A percentile compares a stretch with the other conserved stretches of the same genome.
phyloP scores from a whole-genome alignment of 2,329 filamentous ascomycete genomes.

The Mycosphaerella sp. region DNA sequence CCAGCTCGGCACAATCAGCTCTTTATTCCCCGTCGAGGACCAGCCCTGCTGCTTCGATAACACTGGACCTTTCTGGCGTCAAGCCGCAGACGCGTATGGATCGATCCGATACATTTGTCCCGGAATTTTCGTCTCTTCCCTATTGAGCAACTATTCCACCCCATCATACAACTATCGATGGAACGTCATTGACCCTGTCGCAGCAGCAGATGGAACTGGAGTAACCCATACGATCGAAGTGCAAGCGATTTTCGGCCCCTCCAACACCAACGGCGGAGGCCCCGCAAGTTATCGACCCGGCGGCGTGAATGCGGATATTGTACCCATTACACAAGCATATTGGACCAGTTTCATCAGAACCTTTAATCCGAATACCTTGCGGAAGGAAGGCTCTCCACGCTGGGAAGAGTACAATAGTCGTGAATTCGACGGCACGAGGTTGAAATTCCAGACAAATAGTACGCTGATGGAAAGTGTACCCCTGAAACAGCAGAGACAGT shows the following conservation, averaged over 20 bases:
- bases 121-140: constrained; percentile 49
- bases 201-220: constrained; percentile 47
- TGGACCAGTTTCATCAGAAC: constrained; percentile 67
- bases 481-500: constrained; percentile 38
- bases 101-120: constrained; percentile 63
- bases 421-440: constrained; percentile 22
- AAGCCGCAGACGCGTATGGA: constrained; percentile 54
- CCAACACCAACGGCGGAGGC: constrained; percentile 45
- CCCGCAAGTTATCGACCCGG: constrained; percentile 52
- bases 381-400: constrained; percentile 42
- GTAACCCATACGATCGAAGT: constrained; percentile 63
- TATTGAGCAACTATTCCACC: constrained; percentile 37
- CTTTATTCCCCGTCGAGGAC: constrained; percentile 50
- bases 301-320: constrained; percentile 51
- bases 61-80: constrained; percentile 53
- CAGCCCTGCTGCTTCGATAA: constrained; percentile 41
- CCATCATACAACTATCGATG: constrained; percentile 63
- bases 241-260: constrained; percentile 61
- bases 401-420: constrained; percentile 46
- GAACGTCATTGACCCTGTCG: constrained; percentile 56
- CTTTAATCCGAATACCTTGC: constrained; percentile 58
- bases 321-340: constrained; percentile 60
- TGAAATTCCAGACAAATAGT: constrained; percentile 37
- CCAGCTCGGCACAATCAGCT: constrained; percentile 50
- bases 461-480: constrained; percentile 39